Conservation (phyloP, 23 red algal species). For the Pyropia haitanensis region DNA sequence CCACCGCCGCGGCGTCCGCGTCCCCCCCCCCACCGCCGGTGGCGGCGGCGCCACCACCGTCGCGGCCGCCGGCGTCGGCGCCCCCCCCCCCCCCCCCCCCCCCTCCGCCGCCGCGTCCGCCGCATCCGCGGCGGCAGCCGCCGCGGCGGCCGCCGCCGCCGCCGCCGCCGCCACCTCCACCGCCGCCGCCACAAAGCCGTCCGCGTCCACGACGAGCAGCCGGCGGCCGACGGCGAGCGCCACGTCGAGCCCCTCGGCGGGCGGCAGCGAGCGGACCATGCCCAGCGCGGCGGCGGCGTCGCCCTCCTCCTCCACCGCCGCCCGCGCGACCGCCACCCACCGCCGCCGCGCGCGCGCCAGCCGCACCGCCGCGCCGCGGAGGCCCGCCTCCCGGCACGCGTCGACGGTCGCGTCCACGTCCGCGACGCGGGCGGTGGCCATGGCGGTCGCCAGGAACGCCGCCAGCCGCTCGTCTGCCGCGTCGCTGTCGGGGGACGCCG, state of each 20-base stretch:
- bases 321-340: constrained; percentile 32
- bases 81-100: constrained; percentile 20
- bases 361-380: constrained; percentile 46
- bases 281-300: constrained; percentile 22
- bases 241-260: constrained; percentile 33
- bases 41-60: no score
- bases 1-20: no score
- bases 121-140: constrained; percentile 14
- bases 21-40: no score
- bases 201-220: constrained; percentile 17
- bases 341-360: constrained; percentile 24
- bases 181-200: constrained; percentile 14
- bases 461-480: no score
- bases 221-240: constrained; percentile 25
- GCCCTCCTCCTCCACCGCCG: constrained; percentile 38
- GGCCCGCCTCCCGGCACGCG: constrained; percentile 39
- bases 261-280: constrained; percentile 37
- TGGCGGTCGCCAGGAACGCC: no score
- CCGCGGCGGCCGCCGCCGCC: background rate
- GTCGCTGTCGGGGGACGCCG: no score
- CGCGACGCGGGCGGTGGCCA: constrained; percentile 7
- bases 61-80: no score
- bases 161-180: constrained; percentile 5
- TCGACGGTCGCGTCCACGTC: constrained; percentile 55
- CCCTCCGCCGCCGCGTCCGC: constrained; percentile 25